Evolutionary conservation across 352 stramenopile genomes (phyloP), one percentile per base, ranked within the genome.

Genomic region (Phytophthora sojae): DNA sequence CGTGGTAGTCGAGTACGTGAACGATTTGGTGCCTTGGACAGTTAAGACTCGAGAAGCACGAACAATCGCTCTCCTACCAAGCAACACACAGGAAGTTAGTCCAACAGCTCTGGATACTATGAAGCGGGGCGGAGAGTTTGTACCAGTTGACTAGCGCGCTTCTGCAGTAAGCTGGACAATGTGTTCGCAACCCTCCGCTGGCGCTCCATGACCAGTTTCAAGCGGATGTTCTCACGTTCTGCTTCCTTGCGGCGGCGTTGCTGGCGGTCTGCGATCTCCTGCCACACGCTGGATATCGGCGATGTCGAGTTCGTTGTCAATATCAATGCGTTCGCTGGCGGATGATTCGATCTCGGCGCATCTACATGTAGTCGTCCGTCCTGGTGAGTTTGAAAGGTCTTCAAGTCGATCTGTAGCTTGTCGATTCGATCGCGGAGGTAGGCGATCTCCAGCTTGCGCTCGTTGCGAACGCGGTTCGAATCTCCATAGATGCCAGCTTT

Each of bases 391-490:
- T 77, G 56, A 42, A 85, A 50, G 5, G 49, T 70, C 14, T 65
- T 61, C 26, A 85, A 60, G 14, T 77, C 61, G 12, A 76, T 69
- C 29, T 81, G 57, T 4, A 88, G 55, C 30, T 83, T 69, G 15
- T 69, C 57, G 23, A 84, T 75, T 30, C 71, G 59, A 7, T 67
- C 59, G 21, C 76, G 79, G 17, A 86, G 59, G 29, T 79, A 85
- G 4, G 72, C 21, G 57, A 89, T 79, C 72, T 86, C 78, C 57
- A 80, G 63, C 30, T 69, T 77, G 44, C 75, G 68, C 39, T 82
- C 68, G 30, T 76, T 69, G 30, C 72, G 67, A 23, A 68, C 72
- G 26, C 58, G 67, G 35, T 79, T 79, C 23, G 72, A 69, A 52
- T 76, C 54, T 1, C 62, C 61, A 14, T 71, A 76, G 14, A 66